Evolutionary conservation across 176 grass and related monocot genomes (phyloP).

Genomic region (Triticum dicoccoides): DNA sequence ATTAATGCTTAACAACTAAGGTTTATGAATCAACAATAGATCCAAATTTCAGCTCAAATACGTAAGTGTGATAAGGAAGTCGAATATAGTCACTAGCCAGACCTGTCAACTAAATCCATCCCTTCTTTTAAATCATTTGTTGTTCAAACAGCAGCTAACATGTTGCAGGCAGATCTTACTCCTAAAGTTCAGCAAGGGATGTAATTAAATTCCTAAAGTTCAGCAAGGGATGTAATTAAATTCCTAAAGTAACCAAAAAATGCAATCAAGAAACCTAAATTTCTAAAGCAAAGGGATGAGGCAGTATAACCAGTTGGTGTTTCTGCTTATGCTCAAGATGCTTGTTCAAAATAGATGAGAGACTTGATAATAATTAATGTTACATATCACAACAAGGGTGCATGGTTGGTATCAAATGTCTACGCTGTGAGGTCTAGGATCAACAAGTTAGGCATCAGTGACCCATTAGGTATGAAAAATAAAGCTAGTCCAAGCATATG

Average conservation of each 20-base stretch:
- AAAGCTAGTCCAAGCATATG: not conserved
- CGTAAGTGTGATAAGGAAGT: not conserved
- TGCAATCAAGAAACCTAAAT: not conserved
- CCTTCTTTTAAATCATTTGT: not conserved
- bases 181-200: not conserved
- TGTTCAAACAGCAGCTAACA: not conserved
- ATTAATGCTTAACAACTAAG: not conserved
- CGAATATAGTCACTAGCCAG: not conserved
- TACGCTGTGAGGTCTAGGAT: not conserved
- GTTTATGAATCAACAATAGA: not conserved
- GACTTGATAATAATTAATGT: not conserved
- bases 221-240: not conserved
- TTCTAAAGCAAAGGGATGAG: not conserved
- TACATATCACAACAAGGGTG: not conserved
- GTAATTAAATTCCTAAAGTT: not conserved
- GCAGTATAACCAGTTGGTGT: not conserved
- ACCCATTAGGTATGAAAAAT: not conserved
- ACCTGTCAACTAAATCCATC: not conserved
- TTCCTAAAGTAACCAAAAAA: not conserved
- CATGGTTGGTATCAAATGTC: not conserved
- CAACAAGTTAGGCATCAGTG: constrained; percentile 1
- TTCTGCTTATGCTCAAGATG: not conserved
- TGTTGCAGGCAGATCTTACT: not conserved
- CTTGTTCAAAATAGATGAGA: not conserved
- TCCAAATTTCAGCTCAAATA: not conserved